These are phyloP conservation scores for Termitomyces bulborhizus DNA, from an alignment of 768 basidiomycete species.

Conservation along the genomic window DNA sequence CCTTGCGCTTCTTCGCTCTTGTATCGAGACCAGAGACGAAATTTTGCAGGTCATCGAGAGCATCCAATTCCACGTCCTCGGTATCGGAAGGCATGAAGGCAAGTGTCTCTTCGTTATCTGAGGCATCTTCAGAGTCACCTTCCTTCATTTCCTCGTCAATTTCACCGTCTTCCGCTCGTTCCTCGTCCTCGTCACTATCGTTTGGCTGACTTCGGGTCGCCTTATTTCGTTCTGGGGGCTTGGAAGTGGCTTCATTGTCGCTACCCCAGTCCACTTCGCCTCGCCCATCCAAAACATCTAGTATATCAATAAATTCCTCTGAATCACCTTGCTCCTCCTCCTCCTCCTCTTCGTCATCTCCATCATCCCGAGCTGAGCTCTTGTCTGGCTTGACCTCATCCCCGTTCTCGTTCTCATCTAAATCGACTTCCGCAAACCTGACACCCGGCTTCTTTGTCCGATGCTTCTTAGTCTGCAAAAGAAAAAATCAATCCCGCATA, in stretches of 20 bases:
- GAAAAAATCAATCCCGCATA: not conserved
- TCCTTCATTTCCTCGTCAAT: conserved; percentile 31
- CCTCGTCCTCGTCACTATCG: conserved; percentile 8
- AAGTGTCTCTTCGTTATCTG: conserved; percentile 40
- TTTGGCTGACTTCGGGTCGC: not conserved
- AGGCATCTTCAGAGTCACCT: conserved; percentile 29
- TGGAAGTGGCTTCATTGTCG: conserved; percentile 24
- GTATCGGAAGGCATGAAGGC: conserved; percentile 44
- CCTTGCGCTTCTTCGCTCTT: conserved; percentile 65
- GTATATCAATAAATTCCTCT: conserved; percentile 55
- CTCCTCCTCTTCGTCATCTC: conserved; percentile 35
- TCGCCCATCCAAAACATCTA: conserved; percentile 64
- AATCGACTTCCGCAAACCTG: conserved; percentile 51
- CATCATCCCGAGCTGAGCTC: conserved; percentile 30
- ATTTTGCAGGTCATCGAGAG: conserved; percentile 61
- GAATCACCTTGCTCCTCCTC: conserved; percentile 39
- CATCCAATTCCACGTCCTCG: conserved; percentile 43
- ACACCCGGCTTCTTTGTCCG: conserved; percentile 27
- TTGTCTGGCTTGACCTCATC: conserved; percentile 20
- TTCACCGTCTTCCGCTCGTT: conserved; percentile 23
- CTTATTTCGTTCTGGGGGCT: not conserved
- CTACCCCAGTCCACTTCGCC: conserved; percentile 40
- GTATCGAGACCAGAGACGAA: conserved; percentile 69
- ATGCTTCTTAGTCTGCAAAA: conserved; percentile 16
- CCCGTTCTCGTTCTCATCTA: conserved; percentile 51